Conservation (phyloP, 495 filamentous ascomycete species). For the Lentithecium fluviatile region DNA sequence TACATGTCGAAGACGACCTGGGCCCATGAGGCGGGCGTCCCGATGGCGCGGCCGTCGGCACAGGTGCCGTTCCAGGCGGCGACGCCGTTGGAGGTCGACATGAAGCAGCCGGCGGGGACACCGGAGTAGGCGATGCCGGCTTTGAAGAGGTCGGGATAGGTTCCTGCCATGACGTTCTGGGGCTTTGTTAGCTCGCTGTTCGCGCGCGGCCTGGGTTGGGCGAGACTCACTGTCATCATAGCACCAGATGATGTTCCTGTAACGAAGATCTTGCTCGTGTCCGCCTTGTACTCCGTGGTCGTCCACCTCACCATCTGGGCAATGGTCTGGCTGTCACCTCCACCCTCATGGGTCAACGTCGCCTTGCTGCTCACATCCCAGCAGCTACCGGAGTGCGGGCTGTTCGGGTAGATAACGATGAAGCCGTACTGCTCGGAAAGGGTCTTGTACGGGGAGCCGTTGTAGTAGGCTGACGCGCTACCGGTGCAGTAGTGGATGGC, state of each 20-base stretch:
- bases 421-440: conserved; percentile 53
- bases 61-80: conserved; percentile 57
- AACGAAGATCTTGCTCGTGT: conserved; percentile 50
- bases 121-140: conserved; percentile 59
- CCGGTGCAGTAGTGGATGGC: conserved; percentile 35
- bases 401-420: conserved; percentile 54
- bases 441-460: conserved; percentile 40
- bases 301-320: conserved; percentile 58
- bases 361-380: conserved; percentile 53
- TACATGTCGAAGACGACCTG: conserved; percentile 52
- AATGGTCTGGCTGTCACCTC: conserved; percentile 55
- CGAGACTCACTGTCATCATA: conserved; percentile 52
- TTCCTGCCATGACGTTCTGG: conserved; percentile 55
- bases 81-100: conserved; percentile 38
- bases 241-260: conserved; percentile 56
- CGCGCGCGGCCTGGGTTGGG: too few relatives aligned
- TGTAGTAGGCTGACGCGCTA: conserved; percentile 35
- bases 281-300: conserved; percentile 49
- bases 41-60: conserved; percentile 49
- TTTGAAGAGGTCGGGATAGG: conserved; percentile 59
- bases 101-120: conserved; percentile 62
- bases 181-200: background rate
- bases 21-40: conserved; percentile 53
- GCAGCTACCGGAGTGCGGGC: conserved; percentile 52
- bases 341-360: conserved; percentile 52